phyloP scores from a whole-genome alignment of 2,329 filamentous ascomycete species.

The Exophiala calicioides region DNA sequence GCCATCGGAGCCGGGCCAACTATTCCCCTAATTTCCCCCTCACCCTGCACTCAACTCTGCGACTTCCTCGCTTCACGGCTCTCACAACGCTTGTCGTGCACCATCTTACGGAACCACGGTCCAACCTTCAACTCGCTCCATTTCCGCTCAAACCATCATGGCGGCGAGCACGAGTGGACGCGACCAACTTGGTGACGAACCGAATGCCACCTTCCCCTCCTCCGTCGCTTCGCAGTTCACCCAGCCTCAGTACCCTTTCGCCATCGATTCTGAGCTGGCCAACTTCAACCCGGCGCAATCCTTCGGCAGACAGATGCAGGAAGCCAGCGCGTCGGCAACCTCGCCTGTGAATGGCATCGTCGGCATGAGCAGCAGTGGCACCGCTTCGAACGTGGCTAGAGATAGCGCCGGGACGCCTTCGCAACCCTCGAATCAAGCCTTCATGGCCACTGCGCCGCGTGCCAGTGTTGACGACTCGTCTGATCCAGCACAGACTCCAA shows the following conservation, averaged over 20 bases:
- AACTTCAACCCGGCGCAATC: conserved; percentile 15
- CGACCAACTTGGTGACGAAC: conserved; percentile 22
- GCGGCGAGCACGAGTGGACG: conserved; percentile 14
- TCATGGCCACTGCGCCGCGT: conserved; percentile 17
- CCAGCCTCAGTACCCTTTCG: conserved; percentile 16
- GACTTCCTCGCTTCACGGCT: conserved; percentile 11
- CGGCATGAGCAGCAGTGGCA: conserved; percentile 15
- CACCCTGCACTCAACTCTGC: too few species aligned
- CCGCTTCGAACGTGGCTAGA: conserved; percentile 5
- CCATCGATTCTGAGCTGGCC: conserved; percentile 24
- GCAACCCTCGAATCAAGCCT: conserved; percentile 17
- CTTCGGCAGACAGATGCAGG: conserved; percentile 18
- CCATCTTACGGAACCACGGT: conserved; percentile 25
- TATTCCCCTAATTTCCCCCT: too few species aligned
- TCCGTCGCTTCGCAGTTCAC: conserved; percentile 20
- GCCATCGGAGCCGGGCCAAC: too few species aligned
- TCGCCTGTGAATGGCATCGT: conserved; percentile 9
- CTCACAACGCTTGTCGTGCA: conserved; percentile 3
- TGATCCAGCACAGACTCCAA: conserved; percentile 18
- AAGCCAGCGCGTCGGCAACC: conserved; percentile 6
- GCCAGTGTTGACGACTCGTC: conserved; percentile 21
- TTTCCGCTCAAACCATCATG: conserved; percentile 14
- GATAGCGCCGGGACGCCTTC: conserved; percentile 26
- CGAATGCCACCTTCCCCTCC: conserved; percentile 16
- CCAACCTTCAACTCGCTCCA: conserved; percentile 6